These are phyloP conservation scores for Erythrophleum fordii DNA, from an alignment of 306 rosid species.

Conservation along the genomic window DNA sequence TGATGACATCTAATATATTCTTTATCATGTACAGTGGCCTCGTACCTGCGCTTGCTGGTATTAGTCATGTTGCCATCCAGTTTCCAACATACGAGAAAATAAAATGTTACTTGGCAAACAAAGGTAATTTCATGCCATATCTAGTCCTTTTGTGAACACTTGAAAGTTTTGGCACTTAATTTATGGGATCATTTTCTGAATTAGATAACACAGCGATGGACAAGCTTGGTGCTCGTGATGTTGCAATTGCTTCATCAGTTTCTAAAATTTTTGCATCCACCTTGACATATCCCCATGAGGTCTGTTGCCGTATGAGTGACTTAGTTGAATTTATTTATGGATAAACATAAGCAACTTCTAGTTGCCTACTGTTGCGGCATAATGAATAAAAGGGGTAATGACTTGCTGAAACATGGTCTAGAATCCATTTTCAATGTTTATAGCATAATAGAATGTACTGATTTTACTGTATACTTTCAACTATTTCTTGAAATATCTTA, in stretches of 20 bases:
- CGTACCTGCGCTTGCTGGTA: conserved; percentile 73
- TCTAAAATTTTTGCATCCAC: conserved; percentile 74
- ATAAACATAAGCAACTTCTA: not conserved
- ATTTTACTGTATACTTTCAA: not conserved
- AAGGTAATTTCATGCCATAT: conserved; percentile 43
- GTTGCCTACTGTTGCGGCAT: not conserved
- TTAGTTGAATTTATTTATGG: not conserved
- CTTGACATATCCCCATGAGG: conserved; percentile 79
- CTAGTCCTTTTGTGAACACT: not conserved
- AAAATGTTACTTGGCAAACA: conserved; percentile 60
- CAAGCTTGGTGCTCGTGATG: conserved; percentile 62
- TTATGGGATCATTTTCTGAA: not conserved
- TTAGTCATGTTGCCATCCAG: conserved; percentile 75
- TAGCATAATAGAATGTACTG: not conserved
- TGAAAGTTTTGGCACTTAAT: conserved; percentile 7
- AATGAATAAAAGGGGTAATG: not conserved
- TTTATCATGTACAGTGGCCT: conserved; percentile 53
- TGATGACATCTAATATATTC: conserved; percentile 19
- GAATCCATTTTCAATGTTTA: not conserved
- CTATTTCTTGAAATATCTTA: conserved; percentile 5
- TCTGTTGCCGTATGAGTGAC: conserved; percentile 28
- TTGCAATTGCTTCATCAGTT: conserved; percentile 71
- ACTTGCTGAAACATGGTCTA: not conserved
- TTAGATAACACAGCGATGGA: conserved; percentile 59
- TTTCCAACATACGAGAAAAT: conserved; percentile 73